Evolutionary conservation across 2,329 filamentous ascomycete species (phyloP), one percentile per base, ranked within the genome.

Genomic region (Sphaerulina populicola): DNA sequence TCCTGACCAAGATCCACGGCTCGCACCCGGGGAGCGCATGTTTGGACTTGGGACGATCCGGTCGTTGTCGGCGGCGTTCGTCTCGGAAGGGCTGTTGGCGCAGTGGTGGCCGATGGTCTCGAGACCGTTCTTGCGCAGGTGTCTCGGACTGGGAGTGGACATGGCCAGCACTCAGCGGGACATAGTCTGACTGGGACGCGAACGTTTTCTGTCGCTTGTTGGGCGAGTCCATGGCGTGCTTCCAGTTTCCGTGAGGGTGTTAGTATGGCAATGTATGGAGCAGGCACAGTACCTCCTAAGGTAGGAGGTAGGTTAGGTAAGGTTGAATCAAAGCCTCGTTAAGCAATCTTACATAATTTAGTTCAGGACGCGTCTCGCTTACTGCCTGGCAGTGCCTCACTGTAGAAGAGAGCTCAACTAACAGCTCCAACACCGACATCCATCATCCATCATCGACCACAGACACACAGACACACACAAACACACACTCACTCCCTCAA

Each of bases 1-100:
- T 98, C 66, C 85, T 87, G n/a, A 98, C 88, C 3, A 98, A 74
- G 0, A 94, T 71, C 93, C 93, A 98, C 12, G 89, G 86, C 60
- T 86, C 83, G 61, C 82, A 86, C 2, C 84, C 84, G 0, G 89
- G 89, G 41, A 98, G 93, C 5, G 77, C 66, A 50, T 86, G 79
- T 65, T 87, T 90, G 27, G 83, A 82, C 69, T 85, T 88, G 2
- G 93, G 93, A 57, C 85, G 83, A 67, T 97, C 93, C 41, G 77
- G 69, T 59, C 71, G 64, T 56, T 69, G 63, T 27, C 23, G 23
- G 23, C 23, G 23, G 23, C 23, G 23, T 27, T 27, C 23, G 59
- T 35, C 31, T 35, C 58, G 61, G 10, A 18, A 35, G 21, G 30
- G 45, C 18, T 47, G 37, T 39, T 48, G 46, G 7, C 29, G 48